Evolutionary conservation across 225 moss, liverwort and hornwort species (phyloP), one percentile per base, ranked within the genome.

Genomic region (Polytrichum commune): DNA sequence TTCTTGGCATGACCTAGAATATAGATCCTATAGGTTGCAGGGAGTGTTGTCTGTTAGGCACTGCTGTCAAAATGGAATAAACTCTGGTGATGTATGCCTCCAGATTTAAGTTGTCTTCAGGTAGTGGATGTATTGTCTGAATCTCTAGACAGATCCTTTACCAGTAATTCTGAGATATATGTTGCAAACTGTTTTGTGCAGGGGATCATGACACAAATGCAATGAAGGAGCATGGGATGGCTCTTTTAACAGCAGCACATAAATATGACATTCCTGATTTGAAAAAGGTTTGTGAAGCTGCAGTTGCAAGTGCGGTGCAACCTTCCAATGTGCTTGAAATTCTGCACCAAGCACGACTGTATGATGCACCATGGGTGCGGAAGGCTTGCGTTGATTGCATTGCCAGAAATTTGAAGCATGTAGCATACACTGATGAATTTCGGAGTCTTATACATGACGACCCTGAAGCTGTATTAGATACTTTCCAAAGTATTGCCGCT

Each of bases 141-240:
- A 53, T 54, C 27, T 71, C 18, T 62, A 33, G 25, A 27, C 19
- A 33, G 26, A 35, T 46, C 24, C 18, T 27, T 19, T 61, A 6
- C 27, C 20, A 62, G 63, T 25, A 67, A 54, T 53, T 46, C 23
- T 60, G 28, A 65, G 19, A 57, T 62, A 62, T 68, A 65, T 71
- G 24, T n/a, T 18, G 20, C 65, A 22, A 24, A 28, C 5, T 72
- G 32, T 72, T 69, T 20, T 81, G 54, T 72, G 73, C 81, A 91
- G 88, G 88, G 53, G 86, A 88, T 61, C 83, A 86, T 68, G 90
- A 91, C 55, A 78, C 84, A n/a, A 84, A 86, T 81, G 84, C 78
- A 5, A 86, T 91, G 88, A 81, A 88, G 80, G 88, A 89, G 84
- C 88, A 86, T 79, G 89, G 86, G 55, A 88, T 91, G 91, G 86